These are phyloP conservation scores for Globisporangium solare DNA, from an alignment of 352 stramenopile genomes.

Conservation along the genomic window DNA sequence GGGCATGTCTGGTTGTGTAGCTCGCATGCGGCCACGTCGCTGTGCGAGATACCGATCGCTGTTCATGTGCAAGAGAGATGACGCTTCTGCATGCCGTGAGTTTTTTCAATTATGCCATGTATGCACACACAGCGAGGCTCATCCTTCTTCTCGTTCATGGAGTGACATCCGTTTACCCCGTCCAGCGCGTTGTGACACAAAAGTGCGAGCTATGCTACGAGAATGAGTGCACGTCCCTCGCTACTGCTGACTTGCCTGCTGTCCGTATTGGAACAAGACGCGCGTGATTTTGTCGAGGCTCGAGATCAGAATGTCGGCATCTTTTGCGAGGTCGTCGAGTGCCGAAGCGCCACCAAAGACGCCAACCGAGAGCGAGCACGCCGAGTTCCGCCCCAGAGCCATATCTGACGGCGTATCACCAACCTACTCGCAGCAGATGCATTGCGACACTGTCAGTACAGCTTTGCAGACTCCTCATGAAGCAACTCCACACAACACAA, in stretches of 20 bases:
- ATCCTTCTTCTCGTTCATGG: too few relatives aligned
- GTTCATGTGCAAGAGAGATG: too few relatives aligned
- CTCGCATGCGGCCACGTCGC: too few relatives aligned
- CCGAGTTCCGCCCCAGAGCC: constrained; percentile 23
- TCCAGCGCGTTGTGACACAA: too few relatives aligned
- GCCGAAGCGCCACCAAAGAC: constrained; percentile 36
- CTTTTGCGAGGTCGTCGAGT: constrained; percentile 31
- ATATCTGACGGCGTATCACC: constrained; percentile 49
- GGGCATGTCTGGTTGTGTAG: too few relatives aligned
- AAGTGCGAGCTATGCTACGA: too few relatives aligned
- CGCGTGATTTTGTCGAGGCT: constrained; percentile 40
- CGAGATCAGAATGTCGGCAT: constrained; percentile 47
- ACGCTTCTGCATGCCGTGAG: too few relatives aligned
- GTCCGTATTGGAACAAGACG: constrained; percentile 32
- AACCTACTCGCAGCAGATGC: constrained; percentile 16
- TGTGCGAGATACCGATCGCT: too few relatives aligned
- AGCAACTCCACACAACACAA: not conserved
- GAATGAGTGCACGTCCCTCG: too few relatives aligned
- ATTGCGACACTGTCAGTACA: not conserved
- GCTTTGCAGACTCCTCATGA: not conserved
- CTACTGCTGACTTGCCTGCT: constrained; percentile 10
- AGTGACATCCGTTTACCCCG: too few relatives aligned
- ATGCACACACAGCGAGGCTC: too few relatives aligned
- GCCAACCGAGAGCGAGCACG: constrained; percentile 34
- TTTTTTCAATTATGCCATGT: too few relatives aligned